A percentile compares a stretch with the other conserved stretches of the same genome.
Conservation (phyloP, 2,329 filamentous ascomycete species). For the Pyrenochaeta sp. region DNA sequence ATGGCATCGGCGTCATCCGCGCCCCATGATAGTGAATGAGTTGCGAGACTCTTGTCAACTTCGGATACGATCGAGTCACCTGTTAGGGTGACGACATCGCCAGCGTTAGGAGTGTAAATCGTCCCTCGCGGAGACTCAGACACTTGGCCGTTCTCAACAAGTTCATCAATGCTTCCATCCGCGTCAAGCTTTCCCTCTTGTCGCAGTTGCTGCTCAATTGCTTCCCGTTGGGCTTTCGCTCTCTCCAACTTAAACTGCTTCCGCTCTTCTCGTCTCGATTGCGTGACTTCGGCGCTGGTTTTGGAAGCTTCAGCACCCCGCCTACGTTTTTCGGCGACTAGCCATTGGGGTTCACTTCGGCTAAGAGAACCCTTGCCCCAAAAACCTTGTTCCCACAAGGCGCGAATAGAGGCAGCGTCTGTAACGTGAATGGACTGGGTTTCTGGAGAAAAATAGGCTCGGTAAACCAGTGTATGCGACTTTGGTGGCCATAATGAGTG, state of each 20-base stretch:
- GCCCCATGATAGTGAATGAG: slow-evolving; percentile 12
- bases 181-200: slow-evolving; percentile 57
- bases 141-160: slow-evolving; percentile 35
- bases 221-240: slow-evolving; percentile 85
- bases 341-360: slow-evolving; percentile 93
- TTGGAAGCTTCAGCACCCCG: slow-evolving; percentile 69
- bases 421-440: slow-evolving; percentile 87
- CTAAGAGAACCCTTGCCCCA: slow-evolving; percentile 94
- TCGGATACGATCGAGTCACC: slow-evolving; percentile 20
- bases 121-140: slow-evolving; percentile 31
- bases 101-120: slow-evolving; percentile 24
- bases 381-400: slow-evolving; percentile 95
- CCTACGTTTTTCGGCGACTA: slow-evolving; percentile 80
- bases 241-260: slow-evolving; percentile 88
- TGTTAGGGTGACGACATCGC: slow-evolving; percentile 15
- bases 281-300: slow-evolving; percentile 85
- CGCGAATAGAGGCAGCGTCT: slow-evolving; percentile 76
- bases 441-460: slow-evolving; percentile 80
- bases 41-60: slow-evolving; percentile 20
- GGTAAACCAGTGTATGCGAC: slow-evolving; percentile 71
- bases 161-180: slow-evolving; percentile 36
- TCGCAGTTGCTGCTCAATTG: slow-evolving; percentile 75
- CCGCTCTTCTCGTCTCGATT: slow-evolving; percentile 78
- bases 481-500: slow-evolving; percentile 73
- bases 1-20: slow-evolving; percentile 8